Evolutionary conservation across 345 rosid species (phyloP), one percentile per base, ranked within the genome.

Genomic region (Nephelium lappaceum): DNA sequence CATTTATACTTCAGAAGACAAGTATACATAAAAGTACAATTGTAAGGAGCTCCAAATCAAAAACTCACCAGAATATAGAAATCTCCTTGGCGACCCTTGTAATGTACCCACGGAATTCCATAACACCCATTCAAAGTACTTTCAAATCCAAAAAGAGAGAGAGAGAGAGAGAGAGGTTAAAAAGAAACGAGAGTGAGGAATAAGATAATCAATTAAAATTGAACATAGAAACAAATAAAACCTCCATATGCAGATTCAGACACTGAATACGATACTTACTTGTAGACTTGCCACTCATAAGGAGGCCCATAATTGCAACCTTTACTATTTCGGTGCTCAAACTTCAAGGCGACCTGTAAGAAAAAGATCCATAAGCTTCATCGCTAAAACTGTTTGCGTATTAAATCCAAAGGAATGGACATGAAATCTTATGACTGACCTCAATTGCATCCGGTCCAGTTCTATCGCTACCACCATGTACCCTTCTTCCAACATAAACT

Each of bases 261-360:
- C 18, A 71, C 49, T 66, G 25, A 73, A 65, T 60, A 25, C 2
- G 47, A 71, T 39, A 78, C 91, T 79, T 80, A 94, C 99, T 87
- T 88, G 91, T 96, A 96, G 73, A 96, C 97, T 84, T 93, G 97
- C 99, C 99, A 96, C 89, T 96, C 98, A 47, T 91, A 85, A 64
- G 99, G 99, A 19, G 98, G 99, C 76, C 99, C 98, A 85, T 89
- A 89, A 77, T 88, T 96, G 85, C 99, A 94, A 65, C 99, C 99
- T 86, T 96, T 96, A 79, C 98, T 94, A 75, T 90, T 93, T 69
- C 91, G 87, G 75, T 96, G 99, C 84, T 96, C 99, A 74, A 96
- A 90, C 82, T 96, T 96, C 83, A 96, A 85, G 27, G 99, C 99
- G 68, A 96, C 98, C 99, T 94, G 87, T 78, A 83, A 83, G 63